phyloP scores from a whole-genome alignment of 352 stramenopile genomes.

The Phytophthora foliorum region DNA sequence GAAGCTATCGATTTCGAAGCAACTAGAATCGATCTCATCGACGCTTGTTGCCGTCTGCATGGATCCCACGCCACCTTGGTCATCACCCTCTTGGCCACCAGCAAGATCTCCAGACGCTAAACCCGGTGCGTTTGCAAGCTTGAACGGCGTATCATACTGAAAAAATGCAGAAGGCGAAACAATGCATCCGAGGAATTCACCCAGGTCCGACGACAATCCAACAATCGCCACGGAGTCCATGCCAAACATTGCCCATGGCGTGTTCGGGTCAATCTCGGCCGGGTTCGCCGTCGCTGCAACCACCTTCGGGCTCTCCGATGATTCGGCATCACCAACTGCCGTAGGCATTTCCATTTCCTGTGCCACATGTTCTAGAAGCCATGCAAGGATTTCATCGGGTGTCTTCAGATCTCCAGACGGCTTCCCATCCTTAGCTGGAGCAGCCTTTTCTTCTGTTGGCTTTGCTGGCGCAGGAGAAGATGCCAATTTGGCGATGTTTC shows the following conservation, averaged over 20 bases:
- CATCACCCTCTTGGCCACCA: slow-evolving; percentile 44
- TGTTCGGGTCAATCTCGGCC: slow-evolving; percentile 58
- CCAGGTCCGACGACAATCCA: slow-evolving; percentile 67
- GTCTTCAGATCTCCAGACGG: slow-evolving; percentile 59
- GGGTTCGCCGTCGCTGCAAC: slow-evolving; percentile 20
- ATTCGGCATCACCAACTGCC: slow-evolving; percentile 14
- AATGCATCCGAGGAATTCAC: slow-evolving; percentile 75
- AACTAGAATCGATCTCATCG: slow-evolving; percentile 74
- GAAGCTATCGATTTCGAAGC: slow-evolving; percentile 74
- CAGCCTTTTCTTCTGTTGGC: slow-evolving; percentile 13
- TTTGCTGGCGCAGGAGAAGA: slow-evolving; percentile 24
- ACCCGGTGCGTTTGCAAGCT: slow-evolving; percentile 65
- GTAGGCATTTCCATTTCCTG: slow-evolving; percentile 51
- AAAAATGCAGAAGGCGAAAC: slow-evolving; percentile 78
- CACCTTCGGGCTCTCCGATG: slow-evolving; percentile 12
- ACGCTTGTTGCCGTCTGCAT: slow-evolving; percentile 49
- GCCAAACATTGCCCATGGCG: slow-evolving; percentile 70
- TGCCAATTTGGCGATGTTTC: slow-evolving; percentile 15
- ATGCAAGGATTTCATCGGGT: slow-evolving; percentile 74
- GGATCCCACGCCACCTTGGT: slow-evolving; percentile 13
- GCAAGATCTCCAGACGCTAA: slow-evolving; percentile 67
- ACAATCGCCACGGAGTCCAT: slow-evolving; percentile 80
- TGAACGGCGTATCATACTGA: slow-evolving; percentile 71
- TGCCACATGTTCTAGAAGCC: slow-evolving; percentile 71
- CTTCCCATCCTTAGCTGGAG: slow-evolving; percentile 22